phyloP scores from a whole-genome alignment of 176 grass and related monocot genomes.

The Poa annua region DNA sequence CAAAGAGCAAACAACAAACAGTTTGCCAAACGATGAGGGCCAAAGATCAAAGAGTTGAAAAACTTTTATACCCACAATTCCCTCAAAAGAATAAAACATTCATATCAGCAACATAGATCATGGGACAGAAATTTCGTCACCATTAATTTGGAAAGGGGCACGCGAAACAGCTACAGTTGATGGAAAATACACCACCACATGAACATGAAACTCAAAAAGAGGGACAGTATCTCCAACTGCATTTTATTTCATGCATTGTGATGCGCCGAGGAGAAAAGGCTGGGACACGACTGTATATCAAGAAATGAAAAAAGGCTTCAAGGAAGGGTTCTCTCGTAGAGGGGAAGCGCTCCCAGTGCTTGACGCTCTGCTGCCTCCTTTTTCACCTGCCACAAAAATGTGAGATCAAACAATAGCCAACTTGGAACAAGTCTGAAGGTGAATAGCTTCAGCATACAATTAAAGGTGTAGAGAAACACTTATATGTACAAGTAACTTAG shows the following conservation, averaged over 20 bases:
- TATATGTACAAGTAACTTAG: slow-evolving; percentile 2
- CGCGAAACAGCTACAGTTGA: slow-evolving; percentile 4
- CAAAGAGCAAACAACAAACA: not conserved
- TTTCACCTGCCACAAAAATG: slow-evolving; percentile 64
- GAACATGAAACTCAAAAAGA: slow-evolving; percentile 33
- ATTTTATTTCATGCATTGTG: slow-evolving; percentile 78
- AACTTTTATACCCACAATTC: not conserved
- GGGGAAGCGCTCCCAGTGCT: slow-evolving; percentile 81
- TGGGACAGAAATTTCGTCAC: not conserved
- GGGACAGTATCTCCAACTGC: slow-evolving; percentile 57
- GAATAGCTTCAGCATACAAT: slow-evolving; percentile 7
- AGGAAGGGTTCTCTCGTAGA: slow-evolving; percentile 84
- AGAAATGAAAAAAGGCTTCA: slow-evolving; percentile 32
- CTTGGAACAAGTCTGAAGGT: not conserved
- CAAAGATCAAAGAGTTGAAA: not conserved
- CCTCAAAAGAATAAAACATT: not conserved
- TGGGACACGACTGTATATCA: not conserved
- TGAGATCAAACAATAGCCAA: slow-evolving; percentile 10
- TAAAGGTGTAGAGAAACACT: not conserved
- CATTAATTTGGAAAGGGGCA: slow-evolving; percentile 1
- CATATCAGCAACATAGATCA: not conserved
- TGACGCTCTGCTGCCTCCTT: slow-evolving; percentile 73
- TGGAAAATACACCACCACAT: slow-evolving; percentile 40
- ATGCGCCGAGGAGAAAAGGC: slow-evolving; percentile 28
- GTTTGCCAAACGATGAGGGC: not conserved